Base-by-base conservation (phyloP, 345 rosid species). In the Moricandia moricandioides region DNA sequence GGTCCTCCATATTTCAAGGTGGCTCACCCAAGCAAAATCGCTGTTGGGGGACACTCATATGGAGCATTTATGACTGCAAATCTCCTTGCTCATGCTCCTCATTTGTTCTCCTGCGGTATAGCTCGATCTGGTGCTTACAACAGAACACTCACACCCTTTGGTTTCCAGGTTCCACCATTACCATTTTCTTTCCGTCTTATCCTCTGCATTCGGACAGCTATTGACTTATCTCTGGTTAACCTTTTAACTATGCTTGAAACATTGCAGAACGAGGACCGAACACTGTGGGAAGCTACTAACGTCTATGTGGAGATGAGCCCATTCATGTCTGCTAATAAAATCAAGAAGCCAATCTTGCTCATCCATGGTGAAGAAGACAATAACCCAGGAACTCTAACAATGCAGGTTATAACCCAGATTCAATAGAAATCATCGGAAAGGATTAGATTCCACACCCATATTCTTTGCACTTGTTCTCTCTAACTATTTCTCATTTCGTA, bases 51-150 rank as follows among this genome's bases (percentile, higher is more conserved):
- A 69, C 99, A 95, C 84, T 92, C 98, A 1, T 95, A 95, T 78
- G 99, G 99, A 71, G 99, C 99, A 78, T 95, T 95, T 81, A 92
- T 95, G 99, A 84, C 98, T 14, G 97, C 96, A 72, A 95, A 95
- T 83, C 98, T 95, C 65, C 86, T 92, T 67, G 99, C 97, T 54
- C 97, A 92, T 78, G 98, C 99, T 70, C 97, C 99, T 73, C 94
- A 95, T 85, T 93, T 95, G 72, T 95, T 95, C 90, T 78, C 84
- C 60, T 92, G 99, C 54, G 98, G 98, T 65, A 82, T 95, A 69
- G 99, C 98, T 80, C 94, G 99, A 16, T 95, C 99, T 60, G 98
- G 99, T 51, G 99, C 99, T 82, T 92, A 92, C 85, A 95, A 95
- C 80, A 86, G 99, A 85, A 95, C 99, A 57, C 97, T 95, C 30